A percentile compares a stretch with the other conserved stretches of the same genome.
phyloP scores from a whole-genome alignment of 257 asterid genomes.

The Knoxia roxburghii region DNA sequence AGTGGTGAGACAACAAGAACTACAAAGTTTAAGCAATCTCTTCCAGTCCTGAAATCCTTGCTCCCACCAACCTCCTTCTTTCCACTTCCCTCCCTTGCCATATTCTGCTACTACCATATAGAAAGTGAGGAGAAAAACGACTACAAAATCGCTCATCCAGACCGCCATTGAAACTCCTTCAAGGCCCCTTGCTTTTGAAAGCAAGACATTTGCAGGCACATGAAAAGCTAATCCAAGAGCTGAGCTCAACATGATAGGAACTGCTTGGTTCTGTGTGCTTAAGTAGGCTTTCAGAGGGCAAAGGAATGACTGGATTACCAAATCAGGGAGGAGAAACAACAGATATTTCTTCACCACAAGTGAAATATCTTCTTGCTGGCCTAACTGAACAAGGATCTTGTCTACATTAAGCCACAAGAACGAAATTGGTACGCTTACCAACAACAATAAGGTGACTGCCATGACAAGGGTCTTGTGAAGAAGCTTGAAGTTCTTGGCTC shows the following conservation, averaged over 20 bases:
- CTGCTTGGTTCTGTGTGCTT: constrained; percentile 53
- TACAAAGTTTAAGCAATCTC: constrained; percentile 41
- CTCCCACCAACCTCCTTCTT: constrained; percentile 78
- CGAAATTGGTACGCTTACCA: constrained; percentile 46
- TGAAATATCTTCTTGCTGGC: constrained; percentile 63
- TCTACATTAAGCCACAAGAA: constrained; percentile 77
- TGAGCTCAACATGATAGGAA: constrained; percentile 75
- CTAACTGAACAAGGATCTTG: constrained; percentile 49
- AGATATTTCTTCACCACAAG: constrained; percentile 47
- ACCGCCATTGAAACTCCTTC: constrained; percentile 75
- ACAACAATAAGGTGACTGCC: constrained; percentile 41
- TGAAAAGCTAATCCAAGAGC: constrained; percentile 53
- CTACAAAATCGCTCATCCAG: constrained; percentile 61
- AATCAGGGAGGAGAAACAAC: constrained; percentile 62
- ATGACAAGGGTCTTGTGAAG: constrained; percentile 72
- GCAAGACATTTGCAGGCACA: constrained; percentile 47
- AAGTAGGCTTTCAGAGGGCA: constrained; percentile 70
- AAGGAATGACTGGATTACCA: constrained; percentile 45
- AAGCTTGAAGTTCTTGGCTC: constrained; percentile 70
- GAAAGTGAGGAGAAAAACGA: constrained; percentile 28
- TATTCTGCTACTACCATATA: constrained; percentile 41
- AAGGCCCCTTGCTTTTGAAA: constrained; percentile 47
- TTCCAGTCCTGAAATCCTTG: constrained; percentile 49
- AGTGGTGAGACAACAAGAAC: constrained; percentile 77
- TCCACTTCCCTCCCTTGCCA: constrained; percentile 41